phyloP scores from a whole-genome alignment of 768 basidiomycete species.

The Candolleomyces efflorescens region DNA sequence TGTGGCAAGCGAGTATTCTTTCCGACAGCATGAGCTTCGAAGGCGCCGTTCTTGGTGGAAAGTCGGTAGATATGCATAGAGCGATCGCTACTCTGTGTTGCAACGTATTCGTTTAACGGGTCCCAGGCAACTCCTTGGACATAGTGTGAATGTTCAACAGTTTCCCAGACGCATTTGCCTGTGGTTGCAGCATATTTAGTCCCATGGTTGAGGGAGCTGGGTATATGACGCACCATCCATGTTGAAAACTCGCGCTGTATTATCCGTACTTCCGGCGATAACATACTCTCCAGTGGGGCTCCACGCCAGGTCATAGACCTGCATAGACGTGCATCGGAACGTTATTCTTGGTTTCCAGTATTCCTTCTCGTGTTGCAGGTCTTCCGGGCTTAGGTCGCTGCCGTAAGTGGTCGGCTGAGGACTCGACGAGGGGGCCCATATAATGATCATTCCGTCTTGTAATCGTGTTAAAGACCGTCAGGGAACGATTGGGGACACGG shows the following conservation, averaged over 20 bases:
- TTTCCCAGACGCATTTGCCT: constrained; percentile 87
- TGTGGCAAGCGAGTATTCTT: constrained; percentile 78
- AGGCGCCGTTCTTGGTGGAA: constrained; percentile 68
- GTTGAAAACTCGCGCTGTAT: constrained; percentile 82
- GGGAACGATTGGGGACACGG: constrained; percentile 2
- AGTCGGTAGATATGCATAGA: constrained; percentile 94
- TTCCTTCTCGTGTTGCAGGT: constrained; percentile 87
- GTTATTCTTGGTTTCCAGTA: constrained; percentile 90
- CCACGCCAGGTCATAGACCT: constrained; percentile 98
- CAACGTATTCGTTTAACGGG: constrained; percentile 93
- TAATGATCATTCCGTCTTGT: constrained; percentile 93
- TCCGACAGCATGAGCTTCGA: constrained; percentile 89
- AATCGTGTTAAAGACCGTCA: constrained; percentile 11
- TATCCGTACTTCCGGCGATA: constrained; percentile 96
- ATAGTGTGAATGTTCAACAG: constrained; percentile 92
- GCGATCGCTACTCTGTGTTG: constrained; percentile 94
- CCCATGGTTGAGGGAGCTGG: constrained; percentile 14
- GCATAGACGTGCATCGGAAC: constrained; percentile 87
- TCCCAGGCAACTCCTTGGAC: constrained; percentile 99
- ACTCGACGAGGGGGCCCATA: constrained; percentile 84
- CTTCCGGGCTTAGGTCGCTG: constrained; percentile 74
- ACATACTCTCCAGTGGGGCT: constrained; percentile 93
- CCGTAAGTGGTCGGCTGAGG: constrained; percentile 74
- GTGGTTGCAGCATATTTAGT: constrained; percentile 4
- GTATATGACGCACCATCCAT: constrained; percentile 55